phyloP scores from a whole-genome alignment of 331 rosid species.

The Arachis monticola region DNA sequence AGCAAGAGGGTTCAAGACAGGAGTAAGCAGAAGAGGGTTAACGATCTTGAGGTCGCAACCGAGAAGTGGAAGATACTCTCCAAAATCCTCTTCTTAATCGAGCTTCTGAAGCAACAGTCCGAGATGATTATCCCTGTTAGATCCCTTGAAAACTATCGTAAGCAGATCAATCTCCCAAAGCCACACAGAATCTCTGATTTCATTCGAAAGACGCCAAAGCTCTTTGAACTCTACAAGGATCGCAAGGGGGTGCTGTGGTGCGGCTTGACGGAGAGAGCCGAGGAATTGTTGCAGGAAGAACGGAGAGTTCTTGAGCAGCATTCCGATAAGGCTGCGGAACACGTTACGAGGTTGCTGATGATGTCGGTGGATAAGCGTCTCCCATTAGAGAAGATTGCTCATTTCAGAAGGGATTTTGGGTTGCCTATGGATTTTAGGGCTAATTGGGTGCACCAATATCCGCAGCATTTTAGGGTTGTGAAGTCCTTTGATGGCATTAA shows the following conservation, averaged over 20 bases:
- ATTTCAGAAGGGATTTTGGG: slow-evolving; percentile 79
- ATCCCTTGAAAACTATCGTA: slow-evolving; percentile 56
- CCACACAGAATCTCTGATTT: slow-evolving; percentile 70
- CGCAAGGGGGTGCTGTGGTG: slow-evolving; percentile 69
- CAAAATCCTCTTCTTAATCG: slow-evolving; percentile 66
- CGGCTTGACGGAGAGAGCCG: slow-evolving; percentile 71
- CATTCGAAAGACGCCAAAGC: slow-evolving; percentile 66
- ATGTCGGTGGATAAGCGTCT: slow-evolving; percentile 74
- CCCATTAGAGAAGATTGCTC: slow-evolving; percentile 76
- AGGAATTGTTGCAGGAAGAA: slow-evolving; percentile 64
- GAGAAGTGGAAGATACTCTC: slow-evolving; percentile 74
- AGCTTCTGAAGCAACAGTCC: slow-evolving; percentile 65
- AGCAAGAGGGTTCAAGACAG: slow-evolving; percentile 58
- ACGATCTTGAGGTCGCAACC: slow-evolving; percentile 67
- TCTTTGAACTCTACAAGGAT: slow-evolving; percentile 73
- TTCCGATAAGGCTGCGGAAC: slow-evolving; percentile 46
- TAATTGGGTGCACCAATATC: slow-evolving; percentile 68
- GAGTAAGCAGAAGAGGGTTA: slow-evolving; percentile 64
- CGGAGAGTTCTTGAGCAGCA: slow-evolving; percentile 51
- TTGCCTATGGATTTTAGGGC: slow-evolving; percentile 72
- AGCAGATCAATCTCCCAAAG: slow-evolving; percentile 75
- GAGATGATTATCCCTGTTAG: slow-evolving; percentile 77
- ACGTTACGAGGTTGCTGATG: slow-evolving; percentile 50
- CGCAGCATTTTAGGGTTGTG: slow-evolving; percentile 62
- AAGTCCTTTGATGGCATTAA: slow-evolving; percentile 55